Percentiles rank a stretch among this genome's conserved stretches.
These are phyloP conservation scores for Pestalotiopsis sp. DNA, from an alignment of 2,329 filamentous ascomycete species.

Conservation along the genomic window DNA sequence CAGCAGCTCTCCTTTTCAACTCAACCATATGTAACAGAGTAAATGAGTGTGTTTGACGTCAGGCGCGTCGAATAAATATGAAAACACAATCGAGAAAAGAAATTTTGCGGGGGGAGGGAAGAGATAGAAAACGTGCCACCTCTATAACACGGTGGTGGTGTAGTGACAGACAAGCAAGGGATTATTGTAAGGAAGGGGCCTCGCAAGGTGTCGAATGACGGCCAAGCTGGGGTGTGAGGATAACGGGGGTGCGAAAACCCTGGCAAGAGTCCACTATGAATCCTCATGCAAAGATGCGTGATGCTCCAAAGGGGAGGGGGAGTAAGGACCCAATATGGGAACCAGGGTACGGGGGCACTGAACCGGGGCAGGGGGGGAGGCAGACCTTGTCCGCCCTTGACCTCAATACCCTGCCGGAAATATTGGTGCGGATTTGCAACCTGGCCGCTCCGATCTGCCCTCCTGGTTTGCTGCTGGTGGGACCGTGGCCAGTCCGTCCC, in stretches of 20 bases:
- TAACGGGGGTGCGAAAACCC: constrained; percentile 26
- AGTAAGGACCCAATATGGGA: constrained; percentile 18
- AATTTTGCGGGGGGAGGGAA: constrained; percentile 27
- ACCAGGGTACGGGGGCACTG: constrained; percentile 7
- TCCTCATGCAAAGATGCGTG: constrained; percentile 30
- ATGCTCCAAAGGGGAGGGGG: constrained; percentile 15
- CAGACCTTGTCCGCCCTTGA: not conserved
- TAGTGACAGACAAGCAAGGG: constrained; percentile 24
- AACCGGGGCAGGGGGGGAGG: not conserved
- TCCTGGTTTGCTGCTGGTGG: constrained; percentile 5
- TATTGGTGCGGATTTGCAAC: constrained; percentile 11
- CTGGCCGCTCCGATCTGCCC: constrained; percentile 10
- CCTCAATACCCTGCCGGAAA: constrained; percentile 5
- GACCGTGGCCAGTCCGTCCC: constrained; percentile 16
- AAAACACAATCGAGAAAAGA: constrained; percentile 22
- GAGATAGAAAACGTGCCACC: constrained; percentile 18
- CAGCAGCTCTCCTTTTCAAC: not conserved
- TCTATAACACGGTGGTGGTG: constrained; percentile 18
- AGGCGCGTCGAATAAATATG: constrained; percentile 19
- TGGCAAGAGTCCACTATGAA: constrained; percentile 27
- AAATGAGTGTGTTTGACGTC: constrained; percentile 20
- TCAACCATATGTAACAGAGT: not conserved
- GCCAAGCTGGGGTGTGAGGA: constrained; percentile 27
- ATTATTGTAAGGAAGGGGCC: constrained; percentile 26
- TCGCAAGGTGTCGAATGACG: constrained; percentile 27